Percentiles rank a stretch among this genome's conserved stretches.
Evolutionary conservation across 2,329 filamentous ascomycete species (phyloP).

Genomic region (Hirsutella thompsonii): DNA sequence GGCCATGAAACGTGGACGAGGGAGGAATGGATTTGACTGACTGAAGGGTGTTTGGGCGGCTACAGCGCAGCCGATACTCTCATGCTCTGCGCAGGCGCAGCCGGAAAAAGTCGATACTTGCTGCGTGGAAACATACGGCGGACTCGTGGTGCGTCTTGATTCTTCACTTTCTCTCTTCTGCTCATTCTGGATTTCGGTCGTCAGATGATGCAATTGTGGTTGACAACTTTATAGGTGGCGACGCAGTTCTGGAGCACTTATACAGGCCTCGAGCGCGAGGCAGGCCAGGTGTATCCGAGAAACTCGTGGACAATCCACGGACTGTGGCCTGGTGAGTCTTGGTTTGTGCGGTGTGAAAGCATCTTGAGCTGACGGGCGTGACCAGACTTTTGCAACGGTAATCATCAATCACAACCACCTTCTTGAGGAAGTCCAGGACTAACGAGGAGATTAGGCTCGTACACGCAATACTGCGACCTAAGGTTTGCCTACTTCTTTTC

Average conservation of each 20-base stretch:
- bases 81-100: conserved; percentile 33
- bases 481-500: conserved; percentile 18
- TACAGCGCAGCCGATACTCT: conserved; percentile 21
- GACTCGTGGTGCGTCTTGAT: conserved; percentile 30
- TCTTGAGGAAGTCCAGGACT: neutral
- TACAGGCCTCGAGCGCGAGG: conserved; percentile 42
- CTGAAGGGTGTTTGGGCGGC: too few species aligned
- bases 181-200: too few species aligned
- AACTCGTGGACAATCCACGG: conserved; percentile 48
- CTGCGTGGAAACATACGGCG: conserved; percentile 53
- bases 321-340: conserved; percentile 33
- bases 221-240: conserved; percentile 22
- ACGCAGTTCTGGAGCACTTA: conserved; percentile 56
- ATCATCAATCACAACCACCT: neutral
- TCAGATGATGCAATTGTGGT: too few species aligned
- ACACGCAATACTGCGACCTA: conserved; percentile 56
- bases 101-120: conserved; percentile 39
- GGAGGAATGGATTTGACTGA: too few species aligned
- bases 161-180: too few species aligned
- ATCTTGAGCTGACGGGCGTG: neutral
- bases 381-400: conserved; percentile 31
- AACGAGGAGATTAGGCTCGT: conserved; percentile 31
- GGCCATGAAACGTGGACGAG: too few species aligned
- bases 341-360: neutral
- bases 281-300: conserved; percentile 45